Percentiles rank a stretch among this genome's conserved stretches.
Conservation (phyloP, 768 basidiomycete genomes). For the Russula vinacea region DNA sequence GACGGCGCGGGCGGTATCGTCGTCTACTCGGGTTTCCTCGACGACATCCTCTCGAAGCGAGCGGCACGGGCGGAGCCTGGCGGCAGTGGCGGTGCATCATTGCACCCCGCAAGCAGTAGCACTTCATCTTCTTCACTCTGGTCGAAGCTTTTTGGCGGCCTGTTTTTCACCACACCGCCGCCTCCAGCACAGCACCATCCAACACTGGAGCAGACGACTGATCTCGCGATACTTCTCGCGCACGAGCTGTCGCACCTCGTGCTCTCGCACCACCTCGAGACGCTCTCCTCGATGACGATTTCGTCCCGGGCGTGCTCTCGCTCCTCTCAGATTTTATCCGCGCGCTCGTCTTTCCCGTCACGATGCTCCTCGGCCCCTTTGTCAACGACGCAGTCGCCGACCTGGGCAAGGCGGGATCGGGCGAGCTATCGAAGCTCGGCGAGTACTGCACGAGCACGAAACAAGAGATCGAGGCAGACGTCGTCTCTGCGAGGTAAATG, state of each 20-base stretch:
- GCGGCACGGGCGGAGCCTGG: constrained; percentile 34
- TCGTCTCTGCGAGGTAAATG: constrained; percentile 74
- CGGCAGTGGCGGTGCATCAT: constrained; percentile 7
- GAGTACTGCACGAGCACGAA: constrained; percentile 74
- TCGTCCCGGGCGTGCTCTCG: constrained; percentile 76
- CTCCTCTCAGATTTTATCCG: constrained; percentile 74
- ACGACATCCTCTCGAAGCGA: constrained; percentile 66
- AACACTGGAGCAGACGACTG: constrained; percentile 76
- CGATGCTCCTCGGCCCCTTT: constrained; percentile 91
- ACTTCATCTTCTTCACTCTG: constrained; percentile 52
- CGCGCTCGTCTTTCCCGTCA: constrained; percentile 80
- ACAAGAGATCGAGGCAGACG: constrained; percentile 91
- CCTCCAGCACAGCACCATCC: constrained; percentile 42
- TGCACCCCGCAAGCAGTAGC: constrained; percentile 31
- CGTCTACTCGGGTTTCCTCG: constrained; percentile 89
- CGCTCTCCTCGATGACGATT: constrained; percentile 79
- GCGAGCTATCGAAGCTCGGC: constrained; percentile 67
- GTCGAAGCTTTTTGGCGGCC: constrained; percentile 47
- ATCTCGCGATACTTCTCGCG: constrained; percentile 85
- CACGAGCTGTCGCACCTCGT: constrained; percentile 94
- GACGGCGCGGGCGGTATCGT: constrained; percentile 91
- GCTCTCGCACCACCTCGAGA: constrained; percentile 87
- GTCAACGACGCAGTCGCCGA: constrained; percentile 91
- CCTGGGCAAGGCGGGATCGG: constrained; percentile 70
- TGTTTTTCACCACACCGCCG: constrained; percentile 41